phyloP scores from a whole-genome alignment of 441 rosid species.

The Brassica balearica region DNA sequence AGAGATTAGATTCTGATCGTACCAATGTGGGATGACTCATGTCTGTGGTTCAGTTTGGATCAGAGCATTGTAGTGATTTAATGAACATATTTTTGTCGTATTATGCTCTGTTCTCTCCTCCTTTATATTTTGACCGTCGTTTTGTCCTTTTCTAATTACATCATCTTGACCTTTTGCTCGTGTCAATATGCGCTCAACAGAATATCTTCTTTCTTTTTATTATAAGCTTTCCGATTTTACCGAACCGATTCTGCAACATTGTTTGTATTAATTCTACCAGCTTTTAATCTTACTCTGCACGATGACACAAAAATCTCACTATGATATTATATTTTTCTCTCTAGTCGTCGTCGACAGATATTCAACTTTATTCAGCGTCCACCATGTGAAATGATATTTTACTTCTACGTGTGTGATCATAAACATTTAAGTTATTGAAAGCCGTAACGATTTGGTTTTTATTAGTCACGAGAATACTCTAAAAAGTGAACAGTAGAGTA shows the following conservation, averaged over 20 bases:
- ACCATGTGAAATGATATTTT: slow-evolving; percentile 1
- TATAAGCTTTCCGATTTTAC: slow-evolving; percentile 1
- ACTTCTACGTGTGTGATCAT: slow-evolving; percentile 1
- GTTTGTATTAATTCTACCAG: slow-evolving; percentile 44
- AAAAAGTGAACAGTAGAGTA: not conserved
- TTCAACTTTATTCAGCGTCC: slow-evolving; percentile 18
- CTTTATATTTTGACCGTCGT: slow-evolving; percentile 58
- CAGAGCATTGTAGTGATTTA: slow-evolving; percentile 54
- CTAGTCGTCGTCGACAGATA: slow-evolving; percentile 18
- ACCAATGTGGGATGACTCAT: slow-evolving; percentile 50
- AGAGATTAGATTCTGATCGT: slow-evolving; percentile 47
- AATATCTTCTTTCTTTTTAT: slow-evolving; percentile 27
- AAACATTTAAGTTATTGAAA: not conserved
- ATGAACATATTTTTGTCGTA: slow-evolving; percentile 45
- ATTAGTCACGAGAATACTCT: not conserved
- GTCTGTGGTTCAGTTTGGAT: slow-evolving; percentile 46
- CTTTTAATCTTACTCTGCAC: slow-evolving; percentile 47
- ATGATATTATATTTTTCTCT: slow-evolving; percentile 4
- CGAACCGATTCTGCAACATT: slow-evolving; percentile 31
- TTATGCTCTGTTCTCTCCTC: slow-evolving; percentile 32
- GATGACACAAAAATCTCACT: slow-evolving; percentile 29
- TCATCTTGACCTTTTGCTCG: slow-evolving; percentile 48
- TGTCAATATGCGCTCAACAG: slow-evolving; percentile 42
- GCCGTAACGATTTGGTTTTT: not conserved
- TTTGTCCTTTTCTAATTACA: slow-evolving; percentile 46